These are phyloP conservation scores for Cytospora piceicola DNA, from an alignment of 2,329 filamentous ascomycete genomes.

Conservation along the genomic window DNA sequence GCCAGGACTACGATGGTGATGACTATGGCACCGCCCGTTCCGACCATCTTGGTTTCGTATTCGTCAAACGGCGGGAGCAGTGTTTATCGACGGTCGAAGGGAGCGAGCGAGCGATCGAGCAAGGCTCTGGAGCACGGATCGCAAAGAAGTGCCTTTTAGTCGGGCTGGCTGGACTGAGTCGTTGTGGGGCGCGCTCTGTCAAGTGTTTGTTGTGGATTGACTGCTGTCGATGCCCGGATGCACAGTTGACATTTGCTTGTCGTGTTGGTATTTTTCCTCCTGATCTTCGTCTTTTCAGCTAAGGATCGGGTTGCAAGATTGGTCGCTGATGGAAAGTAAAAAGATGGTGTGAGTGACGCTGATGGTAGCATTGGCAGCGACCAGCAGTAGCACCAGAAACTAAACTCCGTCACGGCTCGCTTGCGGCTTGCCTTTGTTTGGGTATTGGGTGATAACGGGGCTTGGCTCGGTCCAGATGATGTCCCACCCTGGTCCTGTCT, in stretches of 20 bases:
- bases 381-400: neutral
- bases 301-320: neutral
- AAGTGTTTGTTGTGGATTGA: constrained; percentile 6
- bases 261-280: neutral
- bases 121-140: neutral
- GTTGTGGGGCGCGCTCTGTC: neutral
- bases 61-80: constrained; percentile 6
- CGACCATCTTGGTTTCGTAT: constrained; percentile 51
- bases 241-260: constrained; percentile 17
- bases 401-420: neutral
- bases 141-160: neutral
- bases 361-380: neutral
- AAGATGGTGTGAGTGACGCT: neutral
- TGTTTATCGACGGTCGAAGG: constrained; percentile 6
- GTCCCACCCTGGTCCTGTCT: neutral
- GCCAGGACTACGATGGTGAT: constrained; percentile 71
- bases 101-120: neutral
- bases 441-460: neutral
- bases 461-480: neutral
- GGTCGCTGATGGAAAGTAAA: neutral
- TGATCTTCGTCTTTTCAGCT: neutral
- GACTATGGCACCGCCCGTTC: constrained; percentile 68
- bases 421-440: neutral
- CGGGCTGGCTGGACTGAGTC: constrained; percentile 11
- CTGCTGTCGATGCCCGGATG: constrained; percentile 1